phyloP scores from a whole-genome alignment of 2,329 filamentous ascomycete genomes.

The Zalaria obscura region DNA sequence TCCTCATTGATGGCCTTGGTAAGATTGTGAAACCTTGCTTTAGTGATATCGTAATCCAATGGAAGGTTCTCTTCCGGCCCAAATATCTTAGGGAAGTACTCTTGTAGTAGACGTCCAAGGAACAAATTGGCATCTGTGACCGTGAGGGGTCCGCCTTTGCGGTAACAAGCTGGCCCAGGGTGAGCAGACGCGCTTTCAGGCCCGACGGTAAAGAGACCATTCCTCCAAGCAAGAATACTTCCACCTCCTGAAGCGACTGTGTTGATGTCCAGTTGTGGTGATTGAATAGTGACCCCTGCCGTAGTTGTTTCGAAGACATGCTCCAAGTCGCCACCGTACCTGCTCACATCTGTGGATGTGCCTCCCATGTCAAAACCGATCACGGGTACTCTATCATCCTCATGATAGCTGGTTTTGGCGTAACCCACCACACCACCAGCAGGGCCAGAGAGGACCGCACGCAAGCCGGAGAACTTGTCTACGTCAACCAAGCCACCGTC shows the following conservation, averaged over 20 bases:
- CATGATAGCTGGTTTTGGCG: constrained; percentile 72
- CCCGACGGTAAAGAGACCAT: constrained; percentile 2
- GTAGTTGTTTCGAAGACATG: constrained; percentile 9
- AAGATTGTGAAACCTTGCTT: constrained; percentile 7
- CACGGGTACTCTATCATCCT: constrained; percentile 60
- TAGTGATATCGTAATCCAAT: constrained; percentile 9
- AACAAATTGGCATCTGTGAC: constrained; percentile 21
- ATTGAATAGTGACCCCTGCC: constrained; percentile 8
- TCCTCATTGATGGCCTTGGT: constrained; percentile 11
- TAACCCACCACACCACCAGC: constrained; percentile 81
- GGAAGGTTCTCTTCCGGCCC: constrained; percentile 15
- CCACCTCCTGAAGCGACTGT: constrained; percentile 11
- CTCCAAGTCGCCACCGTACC: constrained; percentile 8
- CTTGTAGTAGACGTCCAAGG: constrained; percentile 16
- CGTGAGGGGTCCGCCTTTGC: constrained; percentile 20
- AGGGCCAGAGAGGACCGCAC: constrained; percentile 69
- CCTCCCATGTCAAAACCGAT: constrained; percentile 41
- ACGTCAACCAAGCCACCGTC: constrained; percentile 56
- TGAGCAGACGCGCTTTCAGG: constrained; percentile 13
- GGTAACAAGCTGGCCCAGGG: constrained; percentile 19
- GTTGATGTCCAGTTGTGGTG: constrained; percentile 12
- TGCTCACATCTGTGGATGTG: constrained; percentile 8
- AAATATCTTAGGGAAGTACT: constrained; percentile 20
- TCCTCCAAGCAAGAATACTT: constrained; percentile 8
- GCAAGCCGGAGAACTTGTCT: constrained; percentile 61